Conservation (phyloP, 306 rosid genomes). For the Castanopsis chinensis region DNA sequence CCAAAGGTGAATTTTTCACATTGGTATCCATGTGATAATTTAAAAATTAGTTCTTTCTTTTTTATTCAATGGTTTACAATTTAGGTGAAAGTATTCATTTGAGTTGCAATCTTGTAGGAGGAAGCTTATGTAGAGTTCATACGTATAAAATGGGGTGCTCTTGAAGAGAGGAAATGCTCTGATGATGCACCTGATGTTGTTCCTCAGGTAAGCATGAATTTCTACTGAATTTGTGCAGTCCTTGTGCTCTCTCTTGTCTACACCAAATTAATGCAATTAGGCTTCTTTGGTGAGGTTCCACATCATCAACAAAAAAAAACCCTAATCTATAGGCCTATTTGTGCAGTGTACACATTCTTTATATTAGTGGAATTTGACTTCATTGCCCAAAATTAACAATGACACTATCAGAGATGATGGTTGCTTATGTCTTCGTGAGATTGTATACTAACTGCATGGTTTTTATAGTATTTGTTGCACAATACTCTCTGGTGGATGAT, state of each 20-base stretch:
- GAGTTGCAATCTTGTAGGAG: conserved; percentile 47
- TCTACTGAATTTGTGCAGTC: background rate
- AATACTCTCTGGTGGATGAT: background rate
- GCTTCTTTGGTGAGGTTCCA: background rate
- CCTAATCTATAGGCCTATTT: background rate
- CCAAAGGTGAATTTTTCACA: conserved; percentile 65
- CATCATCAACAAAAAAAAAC: background rate
- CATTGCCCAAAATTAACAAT: background rate
- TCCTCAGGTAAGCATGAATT: conserved; percentile 55
- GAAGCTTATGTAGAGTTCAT: conserved; percentile 82
- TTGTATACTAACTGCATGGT: background rate
- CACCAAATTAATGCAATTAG: background rate
- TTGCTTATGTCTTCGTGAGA: background rate
- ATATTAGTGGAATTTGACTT: background rate
- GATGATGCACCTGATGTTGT: conserved; percentile 64
- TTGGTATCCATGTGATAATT: conserved; percentile 1
- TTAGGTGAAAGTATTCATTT: conserved; percentile 1
- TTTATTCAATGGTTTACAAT: background rate
- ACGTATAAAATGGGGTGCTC: conserved; percentile 68
- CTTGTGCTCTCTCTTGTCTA: background rate
- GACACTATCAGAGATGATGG: background rate
- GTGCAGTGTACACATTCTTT: background rate
- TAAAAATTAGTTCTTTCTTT: background rate
- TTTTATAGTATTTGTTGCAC: background rate
- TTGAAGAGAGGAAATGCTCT: conserved; percentile 57